Percentiles rank a stretch among this genome's conserved stretches.
Conservation (phyloP, 2,329 filamentous ascomycete species). For the Colletotrichum navitas region DNA sequence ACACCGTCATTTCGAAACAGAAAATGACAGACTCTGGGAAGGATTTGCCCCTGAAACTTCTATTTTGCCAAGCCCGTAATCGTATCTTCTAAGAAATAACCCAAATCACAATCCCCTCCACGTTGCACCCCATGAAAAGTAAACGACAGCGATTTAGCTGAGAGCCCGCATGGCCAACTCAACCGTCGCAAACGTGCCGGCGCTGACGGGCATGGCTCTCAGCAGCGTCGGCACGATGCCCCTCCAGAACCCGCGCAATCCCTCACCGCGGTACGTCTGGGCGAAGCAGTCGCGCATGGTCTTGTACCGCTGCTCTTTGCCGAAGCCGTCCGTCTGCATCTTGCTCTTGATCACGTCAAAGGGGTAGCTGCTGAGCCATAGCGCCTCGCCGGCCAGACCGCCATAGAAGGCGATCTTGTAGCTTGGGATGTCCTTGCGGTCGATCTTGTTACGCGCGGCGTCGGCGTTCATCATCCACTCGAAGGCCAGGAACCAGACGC, state of each 20-base stretch:
- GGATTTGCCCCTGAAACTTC: background rate
- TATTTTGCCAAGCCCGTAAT: slow-evolving; percentile 2
- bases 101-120: background rate
- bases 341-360: slow-evolving; percentile 99
- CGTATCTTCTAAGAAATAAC: background rate
- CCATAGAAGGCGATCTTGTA: slow-evolving; percentile 94
- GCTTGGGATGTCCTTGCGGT: slow-evolving; percentile 81
- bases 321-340: slow-evolving; percentile 98
- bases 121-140: background rate
- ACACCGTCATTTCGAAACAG: background rate
- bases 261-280: slow-evolving; percentile 83
- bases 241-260: slow-evolving; percentile 90
- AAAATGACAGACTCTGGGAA: background rate
- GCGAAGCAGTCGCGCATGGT: slow-evolving; percentile 91
- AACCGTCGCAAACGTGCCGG: slow-evolving; percentile 94
- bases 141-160: slow-evolving; percentile 49
- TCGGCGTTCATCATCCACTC: slow-evolving; percentile 97
- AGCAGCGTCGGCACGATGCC: slow-evolving; percentile 90
- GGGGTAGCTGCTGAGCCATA: slow-evolving; percentile 95
- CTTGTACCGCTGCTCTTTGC: slow-evolving; percentile 75
- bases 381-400: slow-evolving; percentile 90
- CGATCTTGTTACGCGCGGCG: slow-evolving; percentile 79
- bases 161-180: slow-evolving; percentile 76
- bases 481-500: slow-evolving; percentile 93
- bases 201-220: slow-evolving; percentile 96